phyloP scores from a whole-genome alignment of 1,284 basidiomycete species.

The Trametes sp. region DNA sequence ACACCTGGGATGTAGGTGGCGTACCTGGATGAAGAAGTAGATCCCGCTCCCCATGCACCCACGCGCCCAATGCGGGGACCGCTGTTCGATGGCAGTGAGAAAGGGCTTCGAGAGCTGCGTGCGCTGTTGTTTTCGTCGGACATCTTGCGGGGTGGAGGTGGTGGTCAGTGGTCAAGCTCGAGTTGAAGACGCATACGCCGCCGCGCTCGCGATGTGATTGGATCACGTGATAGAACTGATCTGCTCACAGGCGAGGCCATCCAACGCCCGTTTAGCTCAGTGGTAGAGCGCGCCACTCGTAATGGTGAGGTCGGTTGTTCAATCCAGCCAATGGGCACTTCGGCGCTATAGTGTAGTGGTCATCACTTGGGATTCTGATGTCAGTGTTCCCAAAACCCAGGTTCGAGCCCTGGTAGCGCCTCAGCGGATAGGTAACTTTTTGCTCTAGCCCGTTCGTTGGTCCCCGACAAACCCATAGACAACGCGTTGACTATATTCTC shows the following conservation, averaged over 20 bases:
- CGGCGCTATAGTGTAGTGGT: conserved; percentile 18
- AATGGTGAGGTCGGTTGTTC: conserved; percentile 35
- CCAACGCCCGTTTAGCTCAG: conserved; percentile 32
- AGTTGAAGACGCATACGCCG: not conserved
- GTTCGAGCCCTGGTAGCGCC: conserved; percentile 22
- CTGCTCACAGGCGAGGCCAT: no score
- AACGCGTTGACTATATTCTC: no score
- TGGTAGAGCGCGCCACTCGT: conserved; percentile 35
- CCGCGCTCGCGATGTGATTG: not conserved
- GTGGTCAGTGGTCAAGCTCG: not conserved
- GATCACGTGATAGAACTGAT: no score
- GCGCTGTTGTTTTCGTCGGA: conserved; percentile 28
- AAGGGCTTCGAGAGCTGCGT: conserved; percentile 44
- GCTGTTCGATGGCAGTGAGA: conserved; percentile 51
- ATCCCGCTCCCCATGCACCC: conserved; percentile 34
- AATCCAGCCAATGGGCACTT: conserved; percentile 33
- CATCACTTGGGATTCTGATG: conserved; percentile 22
- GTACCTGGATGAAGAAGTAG: conserved; percentile 34
- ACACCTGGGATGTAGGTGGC: conserved; percentile 4
- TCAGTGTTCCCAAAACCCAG: conserved; percentile 21
- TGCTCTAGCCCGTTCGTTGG: no score
- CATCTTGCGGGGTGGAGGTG: conserved; percentile 16
- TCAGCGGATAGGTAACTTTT: no score
- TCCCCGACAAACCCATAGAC: no score
- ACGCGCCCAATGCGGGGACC: conserved; percentile 39